Conservation (phyloP, 495 filamentous ascomycete genomes). For the Xylaria flabelliformis region DNA sequence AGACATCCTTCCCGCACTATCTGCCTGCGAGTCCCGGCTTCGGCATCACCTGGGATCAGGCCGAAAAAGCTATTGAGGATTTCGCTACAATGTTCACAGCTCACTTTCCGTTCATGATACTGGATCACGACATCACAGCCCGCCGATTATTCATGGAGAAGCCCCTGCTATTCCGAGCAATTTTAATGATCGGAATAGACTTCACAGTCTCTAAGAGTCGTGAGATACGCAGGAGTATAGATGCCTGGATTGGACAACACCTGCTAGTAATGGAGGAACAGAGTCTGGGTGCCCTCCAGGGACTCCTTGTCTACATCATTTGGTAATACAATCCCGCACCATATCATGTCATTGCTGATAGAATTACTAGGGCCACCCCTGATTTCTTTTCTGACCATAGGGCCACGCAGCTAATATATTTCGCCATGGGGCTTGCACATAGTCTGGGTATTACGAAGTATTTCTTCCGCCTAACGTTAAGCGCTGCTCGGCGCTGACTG, state of each 20-base stretch:
- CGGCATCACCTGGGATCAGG: conserved; percentile 42
- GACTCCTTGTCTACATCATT: conserved; percentile 40
- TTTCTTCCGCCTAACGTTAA: not conserved
- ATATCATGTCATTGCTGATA: not conserved
- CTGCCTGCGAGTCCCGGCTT: conserved; percentile 33
- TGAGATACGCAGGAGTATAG: conserved; percentile 39
- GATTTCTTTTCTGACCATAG: conserved; percentile 39
- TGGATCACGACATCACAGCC: conserved; percentile 37
- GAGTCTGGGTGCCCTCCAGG: conserved; percentile 41
- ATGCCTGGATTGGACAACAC: conserved; percentile 42
- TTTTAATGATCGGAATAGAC: conserved; percentile 37
- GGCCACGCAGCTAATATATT: conserved; percentile 39
- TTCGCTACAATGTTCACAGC: conserved; percentile 38
- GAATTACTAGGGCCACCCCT: conserved; percentile 9
- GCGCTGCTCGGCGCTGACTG: not conserved
- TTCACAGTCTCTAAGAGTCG: conserved; percentile 38
- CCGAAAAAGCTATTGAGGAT: conserved; percentile 38
- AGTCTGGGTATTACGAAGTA: conserved; percentile 41
- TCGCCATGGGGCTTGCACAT: conserved; percentile 45
- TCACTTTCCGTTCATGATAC: conserved; percentile 43
- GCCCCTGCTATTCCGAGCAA: conserved; percentile 40
- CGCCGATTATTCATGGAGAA: conserved; percentile 34
- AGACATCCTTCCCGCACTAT: not conserved
- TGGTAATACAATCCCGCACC: conserved; percentile 31
- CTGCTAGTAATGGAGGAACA: conserved; percentile 41